Evolutionary conservation across 768 basidiomycete species (phyloP).

Genomic region (Mycena chlorophos): DNA sequence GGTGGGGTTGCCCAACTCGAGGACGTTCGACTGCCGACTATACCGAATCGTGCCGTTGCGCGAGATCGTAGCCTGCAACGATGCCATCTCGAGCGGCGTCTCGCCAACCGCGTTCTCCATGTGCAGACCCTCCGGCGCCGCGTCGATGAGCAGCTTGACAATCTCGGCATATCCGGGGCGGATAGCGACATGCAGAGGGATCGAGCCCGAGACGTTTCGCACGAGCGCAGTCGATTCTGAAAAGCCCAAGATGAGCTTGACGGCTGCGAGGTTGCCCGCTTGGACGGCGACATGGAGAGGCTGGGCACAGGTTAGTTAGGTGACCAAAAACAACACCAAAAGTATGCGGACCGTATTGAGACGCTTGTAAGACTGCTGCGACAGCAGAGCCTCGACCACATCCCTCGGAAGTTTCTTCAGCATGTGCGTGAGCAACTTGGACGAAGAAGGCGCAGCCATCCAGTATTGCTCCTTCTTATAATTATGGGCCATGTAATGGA

Average conservation of each 20-base stretch:
- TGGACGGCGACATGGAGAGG: slow-evolving; percentile 56
- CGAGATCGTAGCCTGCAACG: slow-evolving; percentile 29
- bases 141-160: slow-evolving; percentile 39
- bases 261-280: slow-evolving; percentile 26
- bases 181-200: slow-evolving; percentile 52
- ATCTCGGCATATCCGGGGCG: slow-evolving; percentile 36
- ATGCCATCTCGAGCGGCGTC: slow-evolving; percentile 40
- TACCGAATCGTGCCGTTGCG: slow-evolving; percentile 19
- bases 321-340: not conserved
- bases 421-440: slow-evolving; percentile 43
- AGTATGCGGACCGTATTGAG: slow-evolving; percentile 43
- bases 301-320: slow-evolving; percentile 28
- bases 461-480: slow-evolving; percentile 28
- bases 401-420: slow-evolving; percentile 53
- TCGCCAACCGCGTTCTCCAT: slow-evolving; percentile 54
- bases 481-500: slow-evolving; percentile 44
- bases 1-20: not conserved
- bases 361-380: slow-evolving; percentile 45
- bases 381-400: slow-evolving; percentile 42
- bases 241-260: slow-evolving; percentile 40
- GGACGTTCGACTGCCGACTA: slow-evolving; percentile 13
- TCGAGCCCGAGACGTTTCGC: slow-evolving; percentile 50
- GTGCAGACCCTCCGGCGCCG: slow-evolving; percentile 39
- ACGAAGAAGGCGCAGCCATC: too few relatives aligned
- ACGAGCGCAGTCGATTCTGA: slow-evolving; percentile 36